Conservation (phyloP, 2,329 filamentous ascomycete genomes). For the Arthrinium phaeospermum region DNA sequence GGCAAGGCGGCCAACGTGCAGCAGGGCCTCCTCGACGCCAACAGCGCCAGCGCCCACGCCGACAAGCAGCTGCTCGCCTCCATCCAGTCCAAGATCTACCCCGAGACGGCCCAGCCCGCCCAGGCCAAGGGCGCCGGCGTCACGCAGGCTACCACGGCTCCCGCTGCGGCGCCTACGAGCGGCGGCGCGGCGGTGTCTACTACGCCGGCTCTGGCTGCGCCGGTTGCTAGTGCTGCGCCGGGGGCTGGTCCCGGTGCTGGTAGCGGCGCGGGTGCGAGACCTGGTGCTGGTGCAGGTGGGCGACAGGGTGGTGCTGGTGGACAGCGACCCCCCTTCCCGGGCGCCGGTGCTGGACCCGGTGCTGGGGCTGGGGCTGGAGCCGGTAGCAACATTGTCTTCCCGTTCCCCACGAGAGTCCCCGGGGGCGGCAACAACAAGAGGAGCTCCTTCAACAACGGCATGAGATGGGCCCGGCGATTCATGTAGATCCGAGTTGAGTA, state of each 20-base stretch:
- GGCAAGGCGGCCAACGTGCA: constrained; percentile 53
- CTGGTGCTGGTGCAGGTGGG: neutral
- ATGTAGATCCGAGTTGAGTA: neutral
- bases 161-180: constrained; percentile 19
- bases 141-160: constrained; percentile 26
- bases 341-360: neutral
- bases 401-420: neutral
- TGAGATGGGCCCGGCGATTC: neutral
- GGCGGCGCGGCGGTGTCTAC: constrained; percentile 22
- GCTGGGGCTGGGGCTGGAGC: neutral
- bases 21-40: constrained; percentile 55
- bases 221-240: constrained; percentile 8
- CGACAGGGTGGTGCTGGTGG: neutral
- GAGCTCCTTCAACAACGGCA: neutral
- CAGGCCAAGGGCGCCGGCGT: constrained; percentile 37
- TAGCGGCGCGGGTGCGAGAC: neutral
- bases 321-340: neutral
- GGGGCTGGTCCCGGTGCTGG: constrained; percentile 19
- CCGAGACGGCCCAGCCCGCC: constrained; percentile 45
- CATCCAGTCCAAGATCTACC: constrained; percentile 39
- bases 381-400: neutral
- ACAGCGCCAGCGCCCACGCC: constrained; percentile 53
- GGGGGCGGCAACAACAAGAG: neutral
- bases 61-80: constrained; percentile 50
- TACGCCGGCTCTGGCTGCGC: constrained; percentile 28